These are phyloP conservation scores for Omphalotus olearius DNA, from an alignment of 1,284 basidiomycete species.

Conservation along the genomic window DNA sequence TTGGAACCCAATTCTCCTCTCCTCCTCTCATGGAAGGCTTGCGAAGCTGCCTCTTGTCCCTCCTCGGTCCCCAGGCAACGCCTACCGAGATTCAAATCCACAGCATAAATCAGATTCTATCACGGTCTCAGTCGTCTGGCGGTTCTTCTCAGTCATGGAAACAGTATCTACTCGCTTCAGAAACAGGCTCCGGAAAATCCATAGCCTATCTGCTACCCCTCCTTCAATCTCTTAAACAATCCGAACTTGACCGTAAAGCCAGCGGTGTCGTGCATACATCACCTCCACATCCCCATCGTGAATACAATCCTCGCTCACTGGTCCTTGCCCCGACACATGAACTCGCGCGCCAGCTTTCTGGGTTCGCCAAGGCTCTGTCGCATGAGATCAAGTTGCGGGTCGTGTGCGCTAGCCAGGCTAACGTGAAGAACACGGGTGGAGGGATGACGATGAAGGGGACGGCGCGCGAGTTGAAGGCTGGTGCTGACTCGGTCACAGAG, in stretches of 20 bases:
- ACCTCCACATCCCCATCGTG: neutral
- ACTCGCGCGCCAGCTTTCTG: constrained; percentile 73
- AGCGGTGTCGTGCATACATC: constrained; percentile 2
- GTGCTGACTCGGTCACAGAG: neutral
- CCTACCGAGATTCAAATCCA: constrained; percentile 78
- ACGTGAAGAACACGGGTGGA: constrained; percentile 33
- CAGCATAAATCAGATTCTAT: constrained; percentile 58
- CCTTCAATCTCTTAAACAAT: constrained; percentile 70
- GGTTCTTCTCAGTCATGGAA: constrained; percentile 29
- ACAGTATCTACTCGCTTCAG: constrained; percentile 73
- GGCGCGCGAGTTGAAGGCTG: constrained; percentile 13
- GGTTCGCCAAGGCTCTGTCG: constrained; percentile 68
- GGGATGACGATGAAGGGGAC: constrained; percentile 1
- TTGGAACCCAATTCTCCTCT: constrained; percentile 42
- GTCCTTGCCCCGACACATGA: constrained; percentile 88
- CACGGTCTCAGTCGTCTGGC: constrained; percentile 16
- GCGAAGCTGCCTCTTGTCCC: constrained; percentile 46
- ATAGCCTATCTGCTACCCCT: constrained; percentile 86
- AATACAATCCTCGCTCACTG: constrained; percentile 63
- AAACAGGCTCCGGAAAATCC: constrained; percentile 89
- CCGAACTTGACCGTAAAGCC: constrained; percentile 31
- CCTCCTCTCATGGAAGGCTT: constrained; percentile 68
- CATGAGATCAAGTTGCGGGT: constrained; percentile 76
- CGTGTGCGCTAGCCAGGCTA: constrained; percentile 63
- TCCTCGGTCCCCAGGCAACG: constrained; percentile 47